These are phyloP conservation scores for Sphagnum tenellum DNA, from an alignment of 225 moss, liverwort and hornwort species.

Conservation along the genomic window DNA sequence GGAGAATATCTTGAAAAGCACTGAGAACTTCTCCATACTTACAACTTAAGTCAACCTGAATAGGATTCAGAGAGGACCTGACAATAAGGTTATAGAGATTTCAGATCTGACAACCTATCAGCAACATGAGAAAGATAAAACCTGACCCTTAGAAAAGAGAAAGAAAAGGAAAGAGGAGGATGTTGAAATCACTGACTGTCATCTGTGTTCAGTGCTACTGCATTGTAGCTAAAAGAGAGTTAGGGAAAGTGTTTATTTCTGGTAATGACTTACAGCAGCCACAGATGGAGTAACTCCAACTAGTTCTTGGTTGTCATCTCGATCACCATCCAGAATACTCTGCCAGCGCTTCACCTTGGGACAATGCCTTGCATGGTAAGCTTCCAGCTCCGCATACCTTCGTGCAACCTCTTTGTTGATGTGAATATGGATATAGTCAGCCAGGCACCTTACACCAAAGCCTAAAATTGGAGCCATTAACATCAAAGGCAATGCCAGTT, in stretches of 20 bases:
- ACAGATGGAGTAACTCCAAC: constrained; percentile 31
- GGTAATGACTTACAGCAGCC: too few relatives aligned
- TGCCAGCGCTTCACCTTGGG: constrained; percentile 82
- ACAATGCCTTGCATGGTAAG: constrained; percentile 48
- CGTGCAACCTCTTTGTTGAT: constrained; percentile 43
- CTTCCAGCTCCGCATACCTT: constrained; percentile 53
- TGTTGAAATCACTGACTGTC: constrained; percentile 2
- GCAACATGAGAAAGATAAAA: too few relatives aligned
- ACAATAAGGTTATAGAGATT: too few relatives aligned
- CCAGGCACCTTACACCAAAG: constrained; percentile 81
- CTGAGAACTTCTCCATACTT: too few relatives aligned
- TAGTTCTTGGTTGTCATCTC: constrained; percentile 35
- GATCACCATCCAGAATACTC: constrained; percentile 78
- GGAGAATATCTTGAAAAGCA: too few relatives aligned
- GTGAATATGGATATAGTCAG: constrained; percentile 59
- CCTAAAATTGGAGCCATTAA: constrained; percentile 85
- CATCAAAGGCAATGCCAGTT: constrained; percentile 62
- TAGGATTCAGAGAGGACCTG: too few relatives aligned
- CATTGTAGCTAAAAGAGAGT: too few relatives aligned
- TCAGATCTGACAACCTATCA: too few relatives aligned
- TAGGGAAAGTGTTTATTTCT: too few relatives aligned
- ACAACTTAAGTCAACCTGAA: too few relatives aligned
- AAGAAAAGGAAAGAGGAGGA: neutral
- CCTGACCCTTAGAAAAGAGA: too few relatives aligned
- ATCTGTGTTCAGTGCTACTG: too few relatives aligned